Evolutionary conservation across 305 asterid genomes (phyloP).

Genomic region (Fraxinus floribunda): DNA sequence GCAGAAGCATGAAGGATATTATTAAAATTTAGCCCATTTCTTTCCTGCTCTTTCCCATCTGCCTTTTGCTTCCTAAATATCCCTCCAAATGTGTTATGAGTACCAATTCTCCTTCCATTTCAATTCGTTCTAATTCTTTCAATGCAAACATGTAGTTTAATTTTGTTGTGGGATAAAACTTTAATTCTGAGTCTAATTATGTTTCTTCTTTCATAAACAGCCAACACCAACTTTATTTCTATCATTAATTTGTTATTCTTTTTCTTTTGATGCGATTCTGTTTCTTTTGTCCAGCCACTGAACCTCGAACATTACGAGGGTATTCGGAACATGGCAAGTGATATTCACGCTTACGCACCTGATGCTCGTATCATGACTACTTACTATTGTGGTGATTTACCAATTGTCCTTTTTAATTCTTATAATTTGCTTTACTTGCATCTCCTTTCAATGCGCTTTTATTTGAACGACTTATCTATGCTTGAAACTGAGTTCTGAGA

Average conservation of each 20-base stretch:
- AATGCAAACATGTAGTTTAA: not conserved
- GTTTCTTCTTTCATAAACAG: not conserved
- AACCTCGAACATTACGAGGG: conserved; percentile 78
- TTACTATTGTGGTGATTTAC: conserved; percentile 74
- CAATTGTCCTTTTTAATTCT: conserved; percentile 18
- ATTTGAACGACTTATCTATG: not conserved
- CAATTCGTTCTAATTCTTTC: not conserved
- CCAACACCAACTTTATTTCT: not conserved
- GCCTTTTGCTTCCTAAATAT: conserved; percentile 1
- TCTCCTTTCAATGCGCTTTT: not conserved
- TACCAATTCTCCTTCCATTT: not conserved
- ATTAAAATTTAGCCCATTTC: not conserved
- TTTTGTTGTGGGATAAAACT: conserved; percentile 11
- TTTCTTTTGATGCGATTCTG: conserved; percentile 20
- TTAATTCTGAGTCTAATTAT: conserved; percentile 5
- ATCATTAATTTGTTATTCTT: not conserved
- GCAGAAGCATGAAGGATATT: not conserved
- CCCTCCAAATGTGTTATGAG: not conserved
- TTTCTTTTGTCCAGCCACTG: conserved; percentile 60
- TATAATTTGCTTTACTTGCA: not conserved
- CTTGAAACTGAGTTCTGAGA: not conserved
- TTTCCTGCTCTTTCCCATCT: conserved; percentile 1
- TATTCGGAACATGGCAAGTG: conserved; percentile 83
- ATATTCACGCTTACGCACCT: conserved; percentile 93
- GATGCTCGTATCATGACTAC: conserved; percentile 98